These are phyloP conservation scores for Leishmania mexicana DNA, from an alignment of 208 protist species.

Conservation along the genomic window DNA sequence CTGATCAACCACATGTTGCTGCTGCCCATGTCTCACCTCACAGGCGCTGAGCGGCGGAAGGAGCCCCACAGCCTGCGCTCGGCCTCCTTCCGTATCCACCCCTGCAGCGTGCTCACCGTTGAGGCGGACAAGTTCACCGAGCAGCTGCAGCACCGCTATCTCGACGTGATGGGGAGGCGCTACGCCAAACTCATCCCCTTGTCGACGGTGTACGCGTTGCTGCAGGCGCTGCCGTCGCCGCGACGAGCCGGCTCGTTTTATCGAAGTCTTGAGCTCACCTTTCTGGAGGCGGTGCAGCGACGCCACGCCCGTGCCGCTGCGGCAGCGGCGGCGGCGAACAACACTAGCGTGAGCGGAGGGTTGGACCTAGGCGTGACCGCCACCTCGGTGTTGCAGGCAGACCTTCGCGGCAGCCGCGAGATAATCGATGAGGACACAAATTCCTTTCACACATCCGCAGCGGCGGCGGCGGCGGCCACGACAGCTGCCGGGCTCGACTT, in stretches of 20 bases:
- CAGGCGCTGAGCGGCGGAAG: constrained; percentile 23
- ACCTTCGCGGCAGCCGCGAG: constrained; percentile 7
- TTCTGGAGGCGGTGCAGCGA: constrained; percentile 46
- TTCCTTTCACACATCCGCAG: background rate
- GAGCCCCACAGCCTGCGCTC: constrained; percentile 30
- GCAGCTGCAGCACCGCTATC: constrained; percentile 52
- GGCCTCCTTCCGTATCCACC: constrained; percentile 50
- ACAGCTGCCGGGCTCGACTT: constrained; percentile 48
- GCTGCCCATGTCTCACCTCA: constrained; percentile 42
- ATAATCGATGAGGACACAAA: constrained; percentile 10
- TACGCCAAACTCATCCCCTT: constrained; percentile 67
- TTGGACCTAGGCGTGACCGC: background rate
- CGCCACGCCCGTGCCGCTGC: constrained; percentile 27
- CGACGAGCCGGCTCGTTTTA: constrained; percentile 70
- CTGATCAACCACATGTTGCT: constrained; percentile 39
- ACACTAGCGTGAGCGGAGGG: background rate
- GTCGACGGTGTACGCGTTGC: constrained; percentile 38
- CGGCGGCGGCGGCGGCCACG: constrained; percentile 16
- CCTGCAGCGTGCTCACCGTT: constrained; percentile 65
- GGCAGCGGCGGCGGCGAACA: constrained; percentile 18
- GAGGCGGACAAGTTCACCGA: constrained; percentile 43
- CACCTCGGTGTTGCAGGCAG: background rate
- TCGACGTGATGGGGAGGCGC: constrained; percentile 44
- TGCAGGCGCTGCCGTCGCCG: constrained; percentile 51
- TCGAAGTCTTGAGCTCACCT: constrained; percentile 52